Conservation (phyloP, 2,329 filamentous ascomycete genomes). For the Cercospora janseana region DNA sequence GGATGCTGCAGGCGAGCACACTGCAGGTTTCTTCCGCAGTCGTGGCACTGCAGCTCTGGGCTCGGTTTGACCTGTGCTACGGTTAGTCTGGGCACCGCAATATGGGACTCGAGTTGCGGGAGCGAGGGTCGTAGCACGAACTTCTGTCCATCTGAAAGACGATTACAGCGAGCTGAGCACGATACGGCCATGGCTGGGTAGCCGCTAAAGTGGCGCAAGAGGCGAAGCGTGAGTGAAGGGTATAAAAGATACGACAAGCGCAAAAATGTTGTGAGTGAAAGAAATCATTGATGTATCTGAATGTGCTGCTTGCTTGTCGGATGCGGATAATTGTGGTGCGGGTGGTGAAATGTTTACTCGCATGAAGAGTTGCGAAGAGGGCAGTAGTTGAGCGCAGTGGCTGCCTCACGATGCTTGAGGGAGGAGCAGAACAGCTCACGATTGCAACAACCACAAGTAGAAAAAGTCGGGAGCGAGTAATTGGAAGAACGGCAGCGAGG, state of each 20-base stretch:
- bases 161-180: not conserved
- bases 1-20: constrained; percentile 53
- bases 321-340: not conserved
- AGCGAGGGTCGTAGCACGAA: not conserved
- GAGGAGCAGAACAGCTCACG: not conserved
- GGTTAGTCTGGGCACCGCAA: not conserved
- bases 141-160: not conserved
- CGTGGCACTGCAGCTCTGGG: not conserved
- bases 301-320: not conserved
- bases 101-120: not conserved
- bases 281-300: not conserved
- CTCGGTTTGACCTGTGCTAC: not conserved
- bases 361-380: not conserved
- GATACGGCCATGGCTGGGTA: not conserved
- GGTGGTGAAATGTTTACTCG: not conserved
- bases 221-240: not conserved
- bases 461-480: too few relatives aligned
- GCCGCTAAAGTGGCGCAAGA: not conserved
- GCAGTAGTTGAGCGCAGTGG: not conserved
- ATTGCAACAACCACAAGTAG: not conserved
- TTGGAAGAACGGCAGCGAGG: not conserved
- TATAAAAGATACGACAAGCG: not conserved
- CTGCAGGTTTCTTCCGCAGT: constrained; percentile 25
- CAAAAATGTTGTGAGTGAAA: not conserved
- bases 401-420: not conserved